Base-by-base conservation (phyloP, 768 basidiomycete genomes). In the Gyrodon lividus region DNA sequence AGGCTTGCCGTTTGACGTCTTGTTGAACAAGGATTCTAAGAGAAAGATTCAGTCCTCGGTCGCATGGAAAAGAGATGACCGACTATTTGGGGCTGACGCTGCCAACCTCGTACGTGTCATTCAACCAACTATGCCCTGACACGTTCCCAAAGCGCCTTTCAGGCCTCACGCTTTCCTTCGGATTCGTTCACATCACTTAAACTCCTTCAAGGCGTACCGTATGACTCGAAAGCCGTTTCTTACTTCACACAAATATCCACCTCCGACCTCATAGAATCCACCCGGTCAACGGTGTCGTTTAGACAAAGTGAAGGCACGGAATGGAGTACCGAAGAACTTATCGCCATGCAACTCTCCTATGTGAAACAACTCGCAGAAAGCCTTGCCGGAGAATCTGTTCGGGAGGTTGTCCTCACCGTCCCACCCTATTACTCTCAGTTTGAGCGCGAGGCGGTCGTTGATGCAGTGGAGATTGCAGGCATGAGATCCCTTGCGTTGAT, bases 11-110 rank as follows among this genome's bases (percentile, higher is more conserved):
- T 96, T 99, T 61, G 97, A 99, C 71, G 91, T 99, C 26, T 78
- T 99, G 23, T 76, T 98, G 50, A 97, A 98, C 74, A 91, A 91
- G 67, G 96, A 98, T 67, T 97, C 94, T 24, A 98, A 98, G 74
- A 78, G 97, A 52, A 98, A 98, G 73, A 92, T 97, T 26, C 87
- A 89, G 58, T 84, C 89, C 14, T 81, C 86, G 1, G 92, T 98
- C 0, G 89, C 84, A 9, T 96, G 94, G 89, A 96, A 97, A 71
- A 84, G 84, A 60, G 84, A 84, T 12, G 96, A 98, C 60, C 75
- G 97, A 48, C 70, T 93, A 30, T 96, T 98, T 71, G 93, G 93
- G 6, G 73, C 81, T 24, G 97, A 98, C 68, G 95, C 92, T 4
- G 84, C 84, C 59, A 89, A 87, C 70, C 71, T 97, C 56, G 95